Evolutionary conservation across 1,139 yeast species (phyloP).

Genomic region (Petasospora rhodanensis): DNA sequence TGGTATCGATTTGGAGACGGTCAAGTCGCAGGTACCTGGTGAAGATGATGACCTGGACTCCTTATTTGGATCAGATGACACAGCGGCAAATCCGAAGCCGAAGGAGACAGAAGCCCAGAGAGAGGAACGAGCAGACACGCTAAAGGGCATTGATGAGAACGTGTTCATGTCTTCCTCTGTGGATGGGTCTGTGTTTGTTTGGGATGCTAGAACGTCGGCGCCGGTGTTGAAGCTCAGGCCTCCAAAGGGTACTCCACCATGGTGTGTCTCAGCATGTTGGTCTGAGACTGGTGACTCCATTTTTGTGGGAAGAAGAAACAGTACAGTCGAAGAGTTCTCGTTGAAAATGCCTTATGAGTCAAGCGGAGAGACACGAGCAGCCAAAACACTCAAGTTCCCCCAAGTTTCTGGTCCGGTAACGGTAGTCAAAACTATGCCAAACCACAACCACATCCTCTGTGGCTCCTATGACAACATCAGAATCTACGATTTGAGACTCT

Average conservation of each 20-base stretch:
- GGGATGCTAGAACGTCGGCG: constrained; percentile 66
- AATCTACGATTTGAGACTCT: constrained; percentile 66
- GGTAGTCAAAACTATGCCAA: constrained; percentile 76
- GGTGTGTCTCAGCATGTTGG: constrained; percentile 96
- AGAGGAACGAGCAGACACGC: too few species aligned
- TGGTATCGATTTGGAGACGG: constrained; percentile 35
- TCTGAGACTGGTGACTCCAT: constrained; percentile 74
- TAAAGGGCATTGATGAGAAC: constrained; percentile 43
- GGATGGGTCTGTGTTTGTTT: constrained; percentile 76
- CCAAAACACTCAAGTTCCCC: constrained; percentile 69
- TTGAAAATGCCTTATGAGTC: constrained; percentile 48
- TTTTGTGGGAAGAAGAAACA: constrained; percentile 85
- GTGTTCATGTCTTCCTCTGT: constrained; percentile 77
- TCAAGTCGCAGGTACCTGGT: constrained; percentile 38
- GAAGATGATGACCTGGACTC: constrained; percentile 45
- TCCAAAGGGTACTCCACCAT: constrained; percentile 76
- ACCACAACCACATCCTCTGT: constrained; percentile 71
- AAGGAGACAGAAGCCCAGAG: background rate
- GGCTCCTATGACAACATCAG: constrained; percentile 91
- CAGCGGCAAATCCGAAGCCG: background rate
- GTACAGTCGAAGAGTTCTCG: constrained; percentile 82
- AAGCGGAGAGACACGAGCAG: constrained; percentile 41
- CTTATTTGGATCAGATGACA: constrained; percentile 27
- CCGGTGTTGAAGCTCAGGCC: constrained; percentile 54
- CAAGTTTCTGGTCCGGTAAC: constrained; percentile 90